These are phyloP conservation scores for Chalciporus sp. DNA, from an alignment of 1,284 basidiomycete species.

Conservation along the genomic window DNA sequence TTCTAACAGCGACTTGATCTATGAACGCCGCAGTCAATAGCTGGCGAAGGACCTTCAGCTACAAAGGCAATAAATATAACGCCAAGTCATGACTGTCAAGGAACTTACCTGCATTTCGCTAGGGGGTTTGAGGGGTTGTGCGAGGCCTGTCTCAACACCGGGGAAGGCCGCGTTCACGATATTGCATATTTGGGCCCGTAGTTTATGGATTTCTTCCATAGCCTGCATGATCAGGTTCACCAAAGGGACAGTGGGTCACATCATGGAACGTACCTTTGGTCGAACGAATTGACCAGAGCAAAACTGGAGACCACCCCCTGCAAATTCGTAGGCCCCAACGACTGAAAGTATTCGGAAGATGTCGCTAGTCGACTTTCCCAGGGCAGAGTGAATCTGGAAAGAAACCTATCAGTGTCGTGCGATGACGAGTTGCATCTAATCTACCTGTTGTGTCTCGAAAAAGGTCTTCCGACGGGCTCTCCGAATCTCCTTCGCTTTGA, in stretches of 20 bases:
- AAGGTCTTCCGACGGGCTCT: conserved; percentile 71
- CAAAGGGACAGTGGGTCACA: background rate
- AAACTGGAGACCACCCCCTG: conserved; percentile 78
- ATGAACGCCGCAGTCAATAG: conserved; percentile 90
- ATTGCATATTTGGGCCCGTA: conserved; percentile 87
- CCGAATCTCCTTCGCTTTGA: conserved; percentile 69
- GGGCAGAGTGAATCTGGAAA: conserved; percentile 69
- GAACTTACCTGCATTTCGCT: conserved; percentile 66
- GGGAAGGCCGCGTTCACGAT: conserved; percentile 79
- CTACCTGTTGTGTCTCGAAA: conserved; percentile 79
- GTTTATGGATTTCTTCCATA: conserved; percentile 99
- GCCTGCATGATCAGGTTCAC: conserved; percentile 54
- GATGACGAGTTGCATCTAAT: conserved; percentile 16
- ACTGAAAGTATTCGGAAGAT: conserved; percentile 88
- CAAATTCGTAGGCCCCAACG: conserved; percentile 95
- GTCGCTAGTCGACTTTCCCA: conserved; percentile 89
- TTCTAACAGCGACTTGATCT: conserved; percentile 93
- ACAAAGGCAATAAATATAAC: conserved; percentile 11
- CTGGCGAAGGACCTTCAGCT: conserved; percentile 93
- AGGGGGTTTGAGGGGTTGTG: conserved; percentile 70
- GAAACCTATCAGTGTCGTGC: conserved; percentile 6
- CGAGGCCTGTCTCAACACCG: conserved; percentile 58
- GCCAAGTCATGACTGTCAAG: background rate
- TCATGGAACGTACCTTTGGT: conserved; percentile 64
- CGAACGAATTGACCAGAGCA: conserved; percentile 92